Conservation (phyloP, 805 yeast genomes). For the Komagataella kurtzmanii region DNA sequence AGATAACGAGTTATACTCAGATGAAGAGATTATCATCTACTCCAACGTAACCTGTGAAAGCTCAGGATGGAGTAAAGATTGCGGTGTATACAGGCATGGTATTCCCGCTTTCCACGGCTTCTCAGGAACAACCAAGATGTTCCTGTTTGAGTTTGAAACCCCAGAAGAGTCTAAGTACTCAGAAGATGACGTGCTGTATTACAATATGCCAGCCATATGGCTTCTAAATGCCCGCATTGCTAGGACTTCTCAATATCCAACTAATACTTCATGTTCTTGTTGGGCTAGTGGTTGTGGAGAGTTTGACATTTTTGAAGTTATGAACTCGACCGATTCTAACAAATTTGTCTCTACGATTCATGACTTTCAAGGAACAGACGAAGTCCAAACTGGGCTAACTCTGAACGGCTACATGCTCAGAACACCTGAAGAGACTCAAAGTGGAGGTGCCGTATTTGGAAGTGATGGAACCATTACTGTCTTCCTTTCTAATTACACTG, state of each 20-base stretch:
- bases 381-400: slow-evolving; percentile 47
- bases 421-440: slow-evolving; percentile 36
- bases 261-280: slow-evolving; percentile 52
- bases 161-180: slow-evolving; percentile 35
- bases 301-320: slow-evolving; percentile 62
- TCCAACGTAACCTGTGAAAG: slow-evolving; percentile 43
- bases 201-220: slow-evolving; percentile 71
- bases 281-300: slow-evolving; percentile 77
- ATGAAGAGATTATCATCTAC: slow-evolving; percentile 45
- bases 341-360: slow-evolving; percentile 58
- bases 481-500: slow-evolving; percentile 41
- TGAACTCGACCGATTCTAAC: slow-evolving; percentile 43
- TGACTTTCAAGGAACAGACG: slow-evolving; percentile 61
- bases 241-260: slow-evolving; percentile 60
- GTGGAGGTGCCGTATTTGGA: slow-evolving; percentile 63
- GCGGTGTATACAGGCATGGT: slow-evolving; percentile 68
- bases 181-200: slow-evolving; percentile 20
- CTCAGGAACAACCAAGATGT: slow-evolving; percentile 55
- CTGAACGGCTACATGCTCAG: slow-evolving; percentile 44
- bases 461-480: slow-evolving; percentile 46
- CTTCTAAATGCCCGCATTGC: slow-evolving; percentile 59
- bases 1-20: slow-evolving; percentile 37
- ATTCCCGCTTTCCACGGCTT: slow-evolving; percentile 68
- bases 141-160: slow-evolving; percentile 56
- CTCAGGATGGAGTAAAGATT: slow-evolving; percentile 40